Base-by-base conservation (phyloP, 495 filamentous ascomycete genomes). In the Parmelia sp. region DNA sequence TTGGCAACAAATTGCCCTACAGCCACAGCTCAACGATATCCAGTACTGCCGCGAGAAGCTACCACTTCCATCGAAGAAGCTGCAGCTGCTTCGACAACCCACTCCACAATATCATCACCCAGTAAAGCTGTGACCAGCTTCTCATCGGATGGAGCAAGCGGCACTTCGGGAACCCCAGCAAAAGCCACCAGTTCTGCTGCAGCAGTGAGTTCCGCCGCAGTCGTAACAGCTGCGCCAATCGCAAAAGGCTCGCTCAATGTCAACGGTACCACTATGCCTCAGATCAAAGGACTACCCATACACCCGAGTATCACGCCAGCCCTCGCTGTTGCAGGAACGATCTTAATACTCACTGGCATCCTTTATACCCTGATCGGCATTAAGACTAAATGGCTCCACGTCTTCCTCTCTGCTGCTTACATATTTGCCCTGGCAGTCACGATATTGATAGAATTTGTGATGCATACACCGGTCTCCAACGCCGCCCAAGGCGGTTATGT, bases 401-500 rank as follows among this genome's bases (percentile, higher is more conserved):
- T 92, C 31, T 96, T 88, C 71, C 79, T 96, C 57, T 93, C 91
- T 8, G 82, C 88, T 1, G 90, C 84, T 6, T 91, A 88, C 69
- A 75, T 96, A 17, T 80, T 83, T 21, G 84, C 85, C 66, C 75
- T 97, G 36, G 84, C 88, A 17, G 87, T 92, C 9, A 87, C 88
- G 0, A 90, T 96, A 27, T 76, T 97, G 12, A 92, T 97, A 65
- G 74, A 94, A 53, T 97, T 97, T 71, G 88, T 97, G 56, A 94
- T 93, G 88, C 87, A 80, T 58, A 88, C 86, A 3, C 92, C 93
- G 0, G 84, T 96, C 56, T 81, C 76, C 65, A 76, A 88, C 69
- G 91, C 84, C 0, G 79, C 96, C 11, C 90, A 96, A 74, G 93
- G 92, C 47, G 93, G 87, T 35, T 97, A 94, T 71, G 82, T 97